Evolutionary conservation across 2,329 filamentous ascomycete species (phyloP).

Genomic region (Daldinia sp.): DNA sequence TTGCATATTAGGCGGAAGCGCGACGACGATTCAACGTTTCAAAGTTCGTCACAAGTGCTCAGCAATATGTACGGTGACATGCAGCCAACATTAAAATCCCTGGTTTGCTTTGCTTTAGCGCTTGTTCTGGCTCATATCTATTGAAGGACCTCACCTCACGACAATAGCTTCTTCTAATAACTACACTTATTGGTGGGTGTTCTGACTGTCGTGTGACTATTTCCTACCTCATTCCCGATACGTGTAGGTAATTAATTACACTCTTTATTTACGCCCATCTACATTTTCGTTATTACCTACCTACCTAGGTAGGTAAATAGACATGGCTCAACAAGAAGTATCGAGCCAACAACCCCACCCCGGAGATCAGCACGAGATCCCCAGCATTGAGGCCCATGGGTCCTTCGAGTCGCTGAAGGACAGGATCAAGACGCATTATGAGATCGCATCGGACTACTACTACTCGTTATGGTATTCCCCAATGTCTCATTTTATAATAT

Average conservation of each 20-base stretch:
- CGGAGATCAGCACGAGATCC: constrained; percentile 49
- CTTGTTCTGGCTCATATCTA: constrained; percentile 10
- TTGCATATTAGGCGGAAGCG: constrained; percentile 18
- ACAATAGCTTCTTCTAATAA: constrained; percentile 2
- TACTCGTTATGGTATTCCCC: constrained; percentile 66
- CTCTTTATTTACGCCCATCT: not conserved
- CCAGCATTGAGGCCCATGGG: constrained; percentile 46
- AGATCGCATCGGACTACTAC: constrained; percentile 72
- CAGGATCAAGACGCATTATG: constrained; percentile 70
- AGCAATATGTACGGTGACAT: constrained; percentile 16
- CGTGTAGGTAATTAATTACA: not conserved
- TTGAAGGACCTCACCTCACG: not conserved
- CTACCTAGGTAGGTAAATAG: too few relatives aligned
- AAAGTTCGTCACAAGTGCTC: constrained; percentile 12
- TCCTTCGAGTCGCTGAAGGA: constrained; percentile 61
- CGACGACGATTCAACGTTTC: constrained; percentile 20
- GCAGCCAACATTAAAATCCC: constrained; percentile 8
- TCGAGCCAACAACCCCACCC: constrained; percentile 39
- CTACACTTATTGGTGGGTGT: not conserved
- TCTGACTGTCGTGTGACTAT: not conserved
- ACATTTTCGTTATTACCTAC: too few relatives aligned
- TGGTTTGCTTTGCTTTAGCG: constrained; percentile 8
- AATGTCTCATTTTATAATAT: not conserved
- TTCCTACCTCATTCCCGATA: not conserved
- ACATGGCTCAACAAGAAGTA: constrained; percentile 22